Base-by-base conservation (phyloP, 2,329 filamentous ascomycete species). In the Incumbomyces lentus region DNA sequence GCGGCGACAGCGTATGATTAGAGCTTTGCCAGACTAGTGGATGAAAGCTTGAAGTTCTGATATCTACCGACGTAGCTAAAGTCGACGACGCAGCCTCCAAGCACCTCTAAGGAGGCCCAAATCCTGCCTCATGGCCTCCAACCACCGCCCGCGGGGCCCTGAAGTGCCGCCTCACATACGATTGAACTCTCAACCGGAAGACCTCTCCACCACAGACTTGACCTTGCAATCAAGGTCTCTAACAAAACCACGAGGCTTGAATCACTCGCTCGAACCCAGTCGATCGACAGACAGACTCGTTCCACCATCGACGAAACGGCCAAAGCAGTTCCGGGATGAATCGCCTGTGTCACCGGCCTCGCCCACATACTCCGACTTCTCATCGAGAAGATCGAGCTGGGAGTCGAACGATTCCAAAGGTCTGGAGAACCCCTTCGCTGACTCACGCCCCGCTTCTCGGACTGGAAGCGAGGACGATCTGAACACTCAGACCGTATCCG, bases 401-500 rank as follows among this genome's bases (percentile, higher is more conserved):
- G 78, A 75, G 55, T 81, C 79, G 14, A 76, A 80, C 52, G 72
- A 76, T 56, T 75, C 72, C 51, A 67, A 72, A 57, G 58, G 58
- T 2, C 66, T 68, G 61, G 53, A 68, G 56, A 51, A 78, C 70
- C 78, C 76, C 0, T 81, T 79, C 53, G 74, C 76, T 49, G 78
- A 82, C 51, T 78, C 76, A 3, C 66, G 75, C 50, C 55, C 55
- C 18, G 52, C 43, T 3, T 82, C 56, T 47, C 50, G 56, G 50
- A 69, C 74, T 16, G 76, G 72, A n/a, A 82, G 78, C 56, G 78
- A 83, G 38, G 78, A 82, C 19, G 70, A 73, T 56, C 65, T 84
- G 44, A 85, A 83, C 57, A 85, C 81, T 0, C 81, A 85, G 64
- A 84, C 81, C 1, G 81, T 85, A 2, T 78, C 79, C 13, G 79